These are phyloP conservation scores for Bolboschoenus planiculmis DNA, from an alignment of 176 grass and related monocot genomes.

Conservation along the genomic window DNA sequence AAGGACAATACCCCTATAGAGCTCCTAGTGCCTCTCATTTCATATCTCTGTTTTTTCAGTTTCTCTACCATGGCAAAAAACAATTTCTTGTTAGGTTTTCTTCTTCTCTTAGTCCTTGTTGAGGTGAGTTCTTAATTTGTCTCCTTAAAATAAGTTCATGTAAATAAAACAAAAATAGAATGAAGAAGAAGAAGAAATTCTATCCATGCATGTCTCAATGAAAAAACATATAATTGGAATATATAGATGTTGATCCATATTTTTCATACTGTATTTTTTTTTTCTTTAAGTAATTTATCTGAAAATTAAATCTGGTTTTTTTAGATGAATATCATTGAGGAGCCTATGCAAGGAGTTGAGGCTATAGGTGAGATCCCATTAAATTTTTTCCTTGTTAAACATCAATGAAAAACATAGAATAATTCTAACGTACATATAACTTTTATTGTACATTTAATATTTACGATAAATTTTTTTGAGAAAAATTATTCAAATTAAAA, in stretches of 20 bases:
- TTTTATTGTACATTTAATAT: no score
- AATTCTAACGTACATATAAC: no score
- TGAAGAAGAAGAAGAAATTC: not conserved
- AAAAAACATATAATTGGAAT: not conserved
- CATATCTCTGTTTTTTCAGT: not conserved
- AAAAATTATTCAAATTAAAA: no score
- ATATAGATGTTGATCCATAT: not conserved
- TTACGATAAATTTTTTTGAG: no score
- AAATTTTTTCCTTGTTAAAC: not conserved
- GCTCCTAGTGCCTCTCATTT: not conserved
- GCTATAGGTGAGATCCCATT: conserved; percentile 20
- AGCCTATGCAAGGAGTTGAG: conserved; percentile 19
- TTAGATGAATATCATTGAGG: conserved; percentile 28
- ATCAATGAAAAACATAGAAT: not conserved
- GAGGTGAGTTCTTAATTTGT: conserved; percentile 27
- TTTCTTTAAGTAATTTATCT: not conserved
- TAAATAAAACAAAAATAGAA: not conserved
- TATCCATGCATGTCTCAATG: not conserved
- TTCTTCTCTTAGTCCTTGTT: conserved; percentile 41
- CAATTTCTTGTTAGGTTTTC: conserved; percentile 3
- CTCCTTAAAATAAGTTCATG: not conserved
- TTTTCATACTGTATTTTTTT: not conserved
- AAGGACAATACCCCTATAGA: not conserved
- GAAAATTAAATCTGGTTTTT: not conserved
- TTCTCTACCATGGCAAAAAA: conserved; percentile 2